These are phyloP conservation scores for Syzygium aromaticum DNA, from an alignment of 345 rosid genomes.

Conservation along the genomic window DNA sequence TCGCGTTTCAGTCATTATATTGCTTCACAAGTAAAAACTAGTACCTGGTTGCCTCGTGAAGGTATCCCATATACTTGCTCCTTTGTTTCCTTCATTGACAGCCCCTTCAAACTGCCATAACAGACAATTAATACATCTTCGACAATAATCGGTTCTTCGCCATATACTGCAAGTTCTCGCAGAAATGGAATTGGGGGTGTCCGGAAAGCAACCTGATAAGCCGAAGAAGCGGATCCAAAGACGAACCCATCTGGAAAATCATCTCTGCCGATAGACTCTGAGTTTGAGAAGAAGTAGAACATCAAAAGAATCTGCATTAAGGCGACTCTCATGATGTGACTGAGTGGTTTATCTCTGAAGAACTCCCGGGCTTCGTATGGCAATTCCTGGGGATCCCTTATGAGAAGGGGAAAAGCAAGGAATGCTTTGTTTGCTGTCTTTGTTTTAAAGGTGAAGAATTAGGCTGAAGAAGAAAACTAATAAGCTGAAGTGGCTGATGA, in stretches of 20 bases:
- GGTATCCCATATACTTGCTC: conserved; percentile 84
- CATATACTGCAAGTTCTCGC: not conserved
- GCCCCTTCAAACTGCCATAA: conserved; percentile 80
- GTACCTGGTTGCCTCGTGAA: conserved; percentile 71
- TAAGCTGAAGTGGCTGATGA: not conserved
- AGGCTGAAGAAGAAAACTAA: not conserved
- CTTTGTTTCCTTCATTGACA: conserved; percentile 82
- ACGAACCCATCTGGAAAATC: conserved; percentile 71
- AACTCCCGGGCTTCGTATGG: not conserved
- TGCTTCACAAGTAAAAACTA: not conserved
- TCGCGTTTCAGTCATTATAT: not conserved
- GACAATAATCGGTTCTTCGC: not conserved
- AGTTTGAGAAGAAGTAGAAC: conserved; percentile 5
- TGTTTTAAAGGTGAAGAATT: conserved; percentile 17
- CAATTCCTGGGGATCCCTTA: not conserved
- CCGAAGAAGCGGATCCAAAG: conserved; percentile 92
- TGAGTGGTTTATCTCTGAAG: not conserved
- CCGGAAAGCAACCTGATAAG: conserved; percentile 53
- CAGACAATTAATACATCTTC: not conserved
- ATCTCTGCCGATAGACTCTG: conserved; percentile 49
- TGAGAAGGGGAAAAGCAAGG: not conserved
- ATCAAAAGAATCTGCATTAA: conserved; percentile 6
- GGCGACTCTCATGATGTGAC: conserved; percentile 9
- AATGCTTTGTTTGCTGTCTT: conserved; percentile 3
- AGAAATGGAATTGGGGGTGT: not conserved